Base-by-base conservation (phyloP, 225 moss, liverwort and hornwort genomes). In the Polytrichum commune region DNA sequence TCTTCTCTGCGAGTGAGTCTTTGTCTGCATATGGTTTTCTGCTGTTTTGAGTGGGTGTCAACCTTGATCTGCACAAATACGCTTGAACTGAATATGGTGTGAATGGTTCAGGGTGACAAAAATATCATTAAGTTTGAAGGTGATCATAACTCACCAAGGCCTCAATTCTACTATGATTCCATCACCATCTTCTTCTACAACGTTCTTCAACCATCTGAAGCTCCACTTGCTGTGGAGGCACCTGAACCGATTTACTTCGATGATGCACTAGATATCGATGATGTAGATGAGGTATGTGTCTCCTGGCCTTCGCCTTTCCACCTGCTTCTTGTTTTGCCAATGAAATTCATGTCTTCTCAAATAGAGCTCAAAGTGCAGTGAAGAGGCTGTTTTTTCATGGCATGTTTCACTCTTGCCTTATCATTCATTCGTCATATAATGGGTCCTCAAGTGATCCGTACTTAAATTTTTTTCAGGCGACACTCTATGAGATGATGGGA, bases 71-170 rank as follows among this genome's bases (percentile, higher is more conserved):
- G 35, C 35, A 35, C 9, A 35, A 35, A 61, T 93, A 91, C 79
- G 81, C 86, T 53, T 91, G 91, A 80, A 68, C 85, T 83, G 46
- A 33, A 24, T 58, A 9, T 58, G 57, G 58, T 58, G 7, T 58
- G 22, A 57, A 57, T 58, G 72, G 72, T 75, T 64, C 79, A 98
- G 98, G 98, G 98, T 73, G 98, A 95, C 70, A 98, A 91, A 60
- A 98, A 98, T 68, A 98, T 98, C 55, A 98, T 98, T 72, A 98
- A 95, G 79, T 98, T 98, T 77, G 90, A 90, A 84, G 98, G 98
- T 83, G 98, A 95, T 63, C 95, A 98, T 76, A 98, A 98, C 79
- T 98, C 98, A 63, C 89, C 90, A 55, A 88, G 98, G 62, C 98
- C 98, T 63, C 98, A 90, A 71, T 98, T 98, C 78, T 98, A 98